Evolutionary conservation across 441 rosid species (phyloP), one percentile per base, ranked within the genome.

Genomic region (Jatropha podagrica): DNA sequence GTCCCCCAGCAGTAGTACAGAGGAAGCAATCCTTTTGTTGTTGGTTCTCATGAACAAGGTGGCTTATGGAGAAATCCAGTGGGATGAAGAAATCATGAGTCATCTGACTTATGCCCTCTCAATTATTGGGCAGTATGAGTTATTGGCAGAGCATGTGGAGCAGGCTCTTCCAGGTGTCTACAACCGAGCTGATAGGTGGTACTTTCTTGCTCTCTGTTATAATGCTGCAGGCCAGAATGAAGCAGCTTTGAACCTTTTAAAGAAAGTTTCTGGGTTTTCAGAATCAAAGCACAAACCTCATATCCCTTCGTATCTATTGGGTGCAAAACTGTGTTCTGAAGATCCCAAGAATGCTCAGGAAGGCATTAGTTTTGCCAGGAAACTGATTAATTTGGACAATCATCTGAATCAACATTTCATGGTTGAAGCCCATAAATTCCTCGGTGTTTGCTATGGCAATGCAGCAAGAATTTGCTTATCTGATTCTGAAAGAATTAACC

Each of bases 11-110:
- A 82, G 84, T 61, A 91, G 84, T 76, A 83, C 69, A 6, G 95
- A 96, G 86, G 98, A 94, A 89, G 97, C 99, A 63, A 86, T 92
- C 74, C 88, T 93, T 76, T 77, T 93, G 77, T 80, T 96, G 60
- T 78, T 96, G 73, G 71, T 90, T 77, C 94, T 93, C 61, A 87
- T 90, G 86, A 83, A 81, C 65, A 93, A 92, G 83, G 85, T 89
- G 76, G 90, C 84, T 20, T 71, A 67, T 75, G 90, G 90, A 55
- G 89, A 90, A 77, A 88, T 91, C 77, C 80, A 81, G 63, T 90
- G 98, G 99, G 97, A 93, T 82, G 77, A 82, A 68, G 97, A 92
- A 79, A 86, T 93, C 78, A 84, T 96, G 90, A 86, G 91, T 78
- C 96, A 91, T 83, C 88, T 96, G 73, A 80, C 86, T 51, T 96